Evolutionary conservation across 768 basidiomycete genomes (phyloP).

Genomic region (Gloeophyllum trabeum): DNA sequence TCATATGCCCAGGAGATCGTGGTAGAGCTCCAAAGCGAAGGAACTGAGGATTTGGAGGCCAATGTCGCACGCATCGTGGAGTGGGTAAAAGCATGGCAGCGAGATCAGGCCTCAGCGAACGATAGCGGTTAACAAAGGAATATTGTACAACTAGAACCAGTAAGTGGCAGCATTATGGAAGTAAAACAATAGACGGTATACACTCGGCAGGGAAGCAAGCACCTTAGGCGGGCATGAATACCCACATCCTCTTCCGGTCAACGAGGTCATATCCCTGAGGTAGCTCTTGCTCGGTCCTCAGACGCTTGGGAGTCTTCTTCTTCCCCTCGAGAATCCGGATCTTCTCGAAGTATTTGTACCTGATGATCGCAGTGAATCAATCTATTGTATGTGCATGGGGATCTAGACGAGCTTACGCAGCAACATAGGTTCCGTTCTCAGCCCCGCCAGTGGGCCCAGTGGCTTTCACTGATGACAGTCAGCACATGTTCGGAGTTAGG

Average conservation of each 20-base stretch:
- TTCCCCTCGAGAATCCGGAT: slow-evolving; percentile 33
- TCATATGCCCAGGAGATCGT: slow-evolving; percentile 84
- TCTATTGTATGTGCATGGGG: background rate
- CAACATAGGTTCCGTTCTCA: slow-evolving; percentile 31
- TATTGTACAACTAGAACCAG: background rate
- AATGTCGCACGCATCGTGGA: slow-evolving; percentile 82
- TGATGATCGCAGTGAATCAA: slow-evolving; percentile 6
- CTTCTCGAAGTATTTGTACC: slow-evolving; percentile 39
- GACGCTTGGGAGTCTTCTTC: slow-evolving; percentile 30
- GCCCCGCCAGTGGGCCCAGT: slow-evolving; percentile 29
- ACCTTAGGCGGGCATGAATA: slow-evolving; percentile 1
- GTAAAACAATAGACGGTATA: background rate
- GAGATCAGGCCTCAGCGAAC: slow-evolving; percentile 13
- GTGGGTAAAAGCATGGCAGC: slow-evolving; percentile 77
- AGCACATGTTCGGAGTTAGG: background rate
- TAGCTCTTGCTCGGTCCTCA: slow-evolving; percentile 21
- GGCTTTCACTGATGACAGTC: slow-evolving; percentile 24
- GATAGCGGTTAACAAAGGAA: slow-evolving; percentile 7
- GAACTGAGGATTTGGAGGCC: slow-evolving; percentile 67
- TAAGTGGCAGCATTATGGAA: background rate
- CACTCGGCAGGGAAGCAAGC: too few species aligned
- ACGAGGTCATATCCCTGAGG: slow-evolving; percentile 18
- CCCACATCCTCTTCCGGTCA: slow-evolving; percentile 12
- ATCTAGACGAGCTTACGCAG: slow-evolving; percentile 22
- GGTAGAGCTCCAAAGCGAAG: slow-evolving; percentile 73